Evolutionary conservation across 2,329 filamentous ascomycete species (phyloP).

Genomic region (Bipolaris sorokiniana): DNA sequence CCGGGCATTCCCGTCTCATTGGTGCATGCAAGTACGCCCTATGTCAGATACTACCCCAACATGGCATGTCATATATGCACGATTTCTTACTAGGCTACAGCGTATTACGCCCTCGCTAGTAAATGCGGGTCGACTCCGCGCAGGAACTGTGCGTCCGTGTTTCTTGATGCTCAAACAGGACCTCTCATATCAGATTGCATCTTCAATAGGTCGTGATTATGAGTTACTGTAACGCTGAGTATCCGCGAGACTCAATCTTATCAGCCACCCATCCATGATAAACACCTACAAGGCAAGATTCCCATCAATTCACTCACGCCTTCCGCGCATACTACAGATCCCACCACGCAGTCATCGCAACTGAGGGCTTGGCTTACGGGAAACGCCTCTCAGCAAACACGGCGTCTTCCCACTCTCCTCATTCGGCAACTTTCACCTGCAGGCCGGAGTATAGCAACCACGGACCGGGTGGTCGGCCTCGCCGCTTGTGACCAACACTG

Average conservation of each 20-base stretch:
- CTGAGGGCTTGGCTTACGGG: not conserved
- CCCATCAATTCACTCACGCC: not conserved
- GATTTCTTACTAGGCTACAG: constrained; percentile 7
- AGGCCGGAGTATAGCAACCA: not conserved
- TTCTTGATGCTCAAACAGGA: not conserved
- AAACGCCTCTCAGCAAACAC: constrained; percentile 8
- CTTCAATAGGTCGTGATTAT: not conserved
- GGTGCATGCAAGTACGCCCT: constrained; percentile 3
- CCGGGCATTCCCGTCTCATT: constrained; percentile 10
- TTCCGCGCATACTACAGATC: not conserved
- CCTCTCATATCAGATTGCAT: not conserved
- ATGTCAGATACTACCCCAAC: constrained; percentile 3
- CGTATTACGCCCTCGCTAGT: not conserved
- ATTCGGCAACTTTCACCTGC: not conserved
- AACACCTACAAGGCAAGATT: not conserved
- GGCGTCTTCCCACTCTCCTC: not conserved
- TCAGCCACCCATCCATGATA: not conserved
- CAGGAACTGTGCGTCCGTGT: not conserved
- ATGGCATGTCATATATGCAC: not conserved
- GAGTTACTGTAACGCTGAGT: not conserved
- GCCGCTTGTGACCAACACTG: not conserved
- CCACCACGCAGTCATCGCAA: not conserved
- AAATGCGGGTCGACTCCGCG: not conserved
- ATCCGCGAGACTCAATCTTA: not conserved
- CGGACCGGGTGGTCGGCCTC: not conserved